Conservation (phyloP, 331 rosid genomes). For the Rosa hybrid region DNA sequence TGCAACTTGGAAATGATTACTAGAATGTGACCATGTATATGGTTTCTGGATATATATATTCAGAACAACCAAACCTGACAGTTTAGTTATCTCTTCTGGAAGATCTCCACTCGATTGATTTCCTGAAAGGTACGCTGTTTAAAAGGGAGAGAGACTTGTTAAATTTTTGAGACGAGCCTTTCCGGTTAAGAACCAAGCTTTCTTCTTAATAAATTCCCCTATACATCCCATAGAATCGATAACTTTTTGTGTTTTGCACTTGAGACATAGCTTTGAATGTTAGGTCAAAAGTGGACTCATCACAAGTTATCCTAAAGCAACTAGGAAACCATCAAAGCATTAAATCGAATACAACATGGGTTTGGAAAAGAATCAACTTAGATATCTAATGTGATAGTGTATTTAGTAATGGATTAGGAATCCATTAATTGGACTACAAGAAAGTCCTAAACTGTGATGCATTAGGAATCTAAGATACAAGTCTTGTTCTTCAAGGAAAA, state of each 20-base stretch:
- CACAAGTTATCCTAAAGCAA: too few relatives aligned
- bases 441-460: too few relatives aligned
- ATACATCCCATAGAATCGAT: slow-evolving; percentile 22
- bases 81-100: slow-evolving; percentile 37
- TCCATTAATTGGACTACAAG: too few relatives aligned
- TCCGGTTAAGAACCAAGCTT: slow-evolving; percentile 26
- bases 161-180: slow-evolving; percentile 2
- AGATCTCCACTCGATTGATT: slow-evolving; percentile 39
- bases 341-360: too few relatives aligned
- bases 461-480: too few relatives aligned
- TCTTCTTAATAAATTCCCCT: slow-evolving; percentile 27
- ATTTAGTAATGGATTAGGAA: too few relatives aligned
- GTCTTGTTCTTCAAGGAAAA: too few relatives aligned
- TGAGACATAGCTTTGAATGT: slow-evolving; percentile 28
- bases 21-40: slow-evolving; percentile 37
- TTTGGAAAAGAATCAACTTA: too few relatives aligned
- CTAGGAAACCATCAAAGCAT: too few relatives aligned
- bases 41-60: slow-evolving; percentile 48
- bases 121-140: slow-evolving; percentile 44
- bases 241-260: slow-evolving; percentile 5
- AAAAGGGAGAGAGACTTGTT: slow-evolving; percentile 45
- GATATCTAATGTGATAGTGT: too few relatives aligned
- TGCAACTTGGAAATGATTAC: slow-evolving; percentile 36
- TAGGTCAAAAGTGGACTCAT: too few relatives aligned
- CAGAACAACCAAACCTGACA: slow-evolving; percentile 34